Conservation (phyloP, 441 rosid genomes). For the Euphorbia celastroides region DNA sequence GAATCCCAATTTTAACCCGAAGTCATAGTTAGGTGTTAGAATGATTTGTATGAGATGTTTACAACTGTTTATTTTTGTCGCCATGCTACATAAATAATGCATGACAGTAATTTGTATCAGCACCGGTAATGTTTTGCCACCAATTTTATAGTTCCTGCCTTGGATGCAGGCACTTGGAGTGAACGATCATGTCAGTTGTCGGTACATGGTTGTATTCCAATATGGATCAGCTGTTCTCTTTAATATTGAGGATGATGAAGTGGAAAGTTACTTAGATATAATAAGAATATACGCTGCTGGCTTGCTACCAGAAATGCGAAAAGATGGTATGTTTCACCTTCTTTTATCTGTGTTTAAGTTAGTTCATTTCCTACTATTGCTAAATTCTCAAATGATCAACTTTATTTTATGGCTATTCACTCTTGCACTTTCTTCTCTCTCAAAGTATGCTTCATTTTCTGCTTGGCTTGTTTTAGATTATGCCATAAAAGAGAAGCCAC, state of each 20-base stretch:
- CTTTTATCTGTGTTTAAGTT: neutral
- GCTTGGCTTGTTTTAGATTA: conserved; percentile 50
- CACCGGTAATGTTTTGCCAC: neutral
- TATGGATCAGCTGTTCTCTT: conserved; percentile 92
- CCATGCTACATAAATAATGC: neutral
- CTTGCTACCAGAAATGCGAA: conserved; percentile 69
- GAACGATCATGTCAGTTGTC: conserved; percentile 36
- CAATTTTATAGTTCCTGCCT: neutral
- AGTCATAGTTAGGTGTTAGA: neutral
- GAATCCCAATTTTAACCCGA: neutral
- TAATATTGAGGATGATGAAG: conserved; percentile 69
- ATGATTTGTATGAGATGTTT: neutral
- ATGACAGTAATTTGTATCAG: neutral
- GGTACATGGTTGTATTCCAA: conserved; percentile 79
- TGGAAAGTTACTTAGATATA: conserved; percentile 56
- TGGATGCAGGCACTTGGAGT: conserved; percentile 44
- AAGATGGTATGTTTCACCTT: conserved; percentile 49
- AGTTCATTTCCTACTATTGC: neutral
- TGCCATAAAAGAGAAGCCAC: conserved; percentile 77
- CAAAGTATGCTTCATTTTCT: conserved; percentile 18
- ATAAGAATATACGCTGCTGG: conserved; percentile 74
- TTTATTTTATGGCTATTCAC: neutral
- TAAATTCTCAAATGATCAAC: neutral
- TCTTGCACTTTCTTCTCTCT: neutral
- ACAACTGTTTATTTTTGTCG: neutral